phyloP scores from a whole-genome alignment of 768 basidiomycete species.

The Panellus pusillus region DNA sequence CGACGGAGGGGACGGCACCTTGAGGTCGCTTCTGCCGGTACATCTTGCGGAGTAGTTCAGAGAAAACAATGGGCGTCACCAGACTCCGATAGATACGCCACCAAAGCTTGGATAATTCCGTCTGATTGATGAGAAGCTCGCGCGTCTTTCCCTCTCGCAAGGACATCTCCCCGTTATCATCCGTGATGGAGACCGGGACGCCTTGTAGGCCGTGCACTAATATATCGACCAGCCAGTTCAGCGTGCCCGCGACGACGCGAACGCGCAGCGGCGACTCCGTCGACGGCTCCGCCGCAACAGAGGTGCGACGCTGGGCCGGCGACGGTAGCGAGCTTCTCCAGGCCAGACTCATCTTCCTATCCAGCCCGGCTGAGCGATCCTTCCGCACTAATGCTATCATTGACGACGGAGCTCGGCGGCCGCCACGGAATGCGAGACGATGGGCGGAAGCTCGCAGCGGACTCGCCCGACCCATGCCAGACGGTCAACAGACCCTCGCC shows the following conservation, averaged over 20 bases:
- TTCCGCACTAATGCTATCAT: constrained; percentile 35
- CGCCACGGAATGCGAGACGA: constrained; percentile 64
- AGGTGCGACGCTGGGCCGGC: constrained; percentile 60
- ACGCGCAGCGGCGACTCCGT: constrained; percentile 75
- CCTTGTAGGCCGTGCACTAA: constrained; percentile 76
- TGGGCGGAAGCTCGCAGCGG: constrained; percentile 49
- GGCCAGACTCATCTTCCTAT: constrained; percentile 75
- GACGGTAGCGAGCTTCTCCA: constrained; percentile 80
- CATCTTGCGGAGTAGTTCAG: constrained; percentile 81
- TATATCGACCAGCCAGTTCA: constrained; percentile 71
- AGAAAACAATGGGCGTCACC: constrained; percentile 77
- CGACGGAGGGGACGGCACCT: constrained; percentile 40
- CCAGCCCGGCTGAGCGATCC: constrained; percentile 54
- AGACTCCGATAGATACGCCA: constrained; percentile 85
- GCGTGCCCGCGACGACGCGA: constrained; percentile 74
- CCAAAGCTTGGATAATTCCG: constrained; percentile 76
- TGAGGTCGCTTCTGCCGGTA: constrained; percentile 55
- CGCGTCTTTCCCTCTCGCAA: constrained; percentile 74
- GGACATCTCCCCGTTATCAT: constrained; percentile 86
- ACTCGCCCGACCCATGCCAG: constrained; percentile 50
- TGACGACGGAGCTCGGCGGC: constrained; percentile 65
- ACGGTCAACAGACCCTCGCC: constrained; percentile 75
- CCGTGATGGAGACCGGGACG: constrained; percentile 77
- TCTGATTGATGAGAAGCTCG: constrained; percentile 69
- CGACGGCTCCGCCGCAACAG: constrained; percentile 60